Percentiles rank a stretch among this genome's conserved stretches.
Evolutionary conservation across 129 eudicot genomes (phyloP).

Genomic region (Scalesia atractyloides): DNA sequence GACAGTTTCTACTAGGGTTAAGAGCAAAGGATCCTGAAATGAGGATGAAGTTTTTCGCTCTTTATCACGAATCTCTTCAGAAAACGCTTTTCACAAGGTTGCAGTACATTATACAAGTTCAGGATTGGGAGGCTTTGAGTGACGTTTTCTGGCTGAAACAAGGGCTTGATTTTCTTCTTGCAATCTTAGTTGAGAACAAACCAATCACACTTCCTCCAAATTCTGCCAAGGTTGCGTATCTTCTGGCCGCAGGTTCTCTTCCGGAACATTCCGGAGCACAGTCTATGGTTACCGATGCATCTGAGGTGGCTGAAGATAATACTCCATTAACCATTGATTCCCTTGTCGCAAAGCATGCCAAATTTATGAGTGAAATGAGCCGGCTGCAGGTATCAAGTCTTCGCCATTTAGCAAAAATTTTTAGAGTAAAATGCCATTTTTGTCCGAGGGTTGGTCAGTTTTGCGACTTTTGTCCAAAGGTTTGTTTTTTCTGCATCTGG

Average conservation of each 20-base stretch:
- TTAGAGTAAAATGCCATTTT: too few species aligned
- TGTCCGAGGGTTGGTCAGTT: too few species aligned
- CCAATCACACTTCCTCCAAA: conserved; percentile 97
- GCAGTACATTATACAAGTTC: conserved; percentile 91
- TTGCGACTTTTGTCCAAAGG: too few species aligned
- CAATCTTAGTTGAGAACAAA: conserved; percentile 87
- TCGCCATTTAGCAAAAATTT: not conserved
- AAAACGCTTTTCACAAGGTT: conserved; percentile 84
- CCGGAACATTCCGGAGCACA: conserved; percentile 65
- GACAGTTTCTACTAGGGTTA: conserved; percentile 85
- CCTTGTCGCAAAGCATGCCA: conserved; percentile 76
- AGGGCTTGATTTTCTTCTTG: conserved; percentile 99
- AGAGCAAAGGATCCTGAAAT: conserved; percentile 95
- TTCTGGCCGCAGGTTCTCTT: conserved; percentile 53
- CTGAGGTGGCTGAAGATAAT: conserved; percentile 72
- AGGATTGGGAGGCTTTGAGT: conserved; percentile 98
- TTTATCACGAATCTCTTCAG: conserved; percentile 91
- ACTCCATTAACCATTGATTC: conserved; percentile 78
- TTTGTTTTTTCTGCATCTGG: too few species aligned
- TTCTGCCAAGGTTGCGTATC: conserved; percentile 81
- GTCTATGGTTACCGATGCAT: conserved; percentile 65
- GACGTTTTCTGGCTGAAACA: conserved; percentile 99
- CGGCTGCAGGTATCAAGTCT: conserved; percentile 57
- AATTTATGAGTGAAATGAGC: conserved; percentile 82
- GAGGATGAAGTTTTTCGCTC: conserved; percentile 78